phyloP scores from a whole-genome alignment of 2,329 filamentous ascomycete species.

The Biscogniauxia marginata region DNA sequence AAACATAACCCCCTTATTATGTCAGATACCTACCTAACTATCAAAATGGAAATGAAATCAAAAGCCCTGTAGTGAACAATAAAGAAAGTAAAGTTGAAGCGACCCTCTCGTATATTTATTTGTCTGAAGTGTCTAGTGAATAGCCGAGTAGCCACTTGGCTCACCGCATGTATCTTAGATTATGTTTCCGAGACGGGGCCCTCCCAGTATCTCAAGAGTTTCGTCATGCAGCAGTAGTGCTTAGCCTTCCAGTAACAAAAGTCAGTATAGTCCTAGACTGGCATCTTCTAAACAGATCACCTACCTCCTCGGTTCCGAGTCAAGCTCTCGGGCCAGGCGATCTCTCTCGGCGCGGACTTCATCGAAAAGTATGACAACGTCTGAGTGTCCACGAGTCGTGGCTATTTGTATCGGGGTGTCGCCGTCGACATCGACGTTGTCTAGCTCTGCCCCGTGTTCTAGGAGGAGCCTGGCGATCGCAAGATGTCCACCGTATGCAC shows the following conservation, averaged over 20 bases:
- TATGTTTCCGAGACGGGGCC: neutral
- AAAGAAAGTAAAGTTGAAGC: neutral
- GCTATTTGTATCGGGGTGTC: conserved; percentile 28
- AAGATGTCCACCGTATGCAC: conserved; percentile 25
- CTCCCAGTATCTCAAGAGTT: no score
- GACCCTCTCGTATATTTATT: neutral
- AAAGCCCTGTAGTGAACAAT: no score
- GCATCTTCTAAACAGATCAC: neutral
- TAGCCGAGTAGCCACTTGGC: neutral
- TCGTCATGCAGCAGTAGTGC: no score
- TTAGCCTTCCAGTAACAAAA: neutral
- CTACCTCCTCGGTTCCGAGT: conserved; percentile 11
- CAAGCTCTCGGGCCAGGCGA: conserved; percentile 15
- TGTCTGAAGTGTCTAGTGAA: neutral
- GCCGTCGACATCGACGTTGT: conserved; percentile 26
- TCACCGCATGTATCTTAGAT: neutral
- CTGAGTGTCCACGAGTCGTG: conserved; percentile 25
- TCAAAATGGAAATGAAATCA: neutral
- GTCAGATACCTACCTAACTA: neutral
- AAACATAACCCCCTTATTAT: neutral
- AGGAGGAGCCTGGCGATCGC: conserved; percentile 25
- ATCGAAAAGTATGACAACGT: conserved; percentile 27
- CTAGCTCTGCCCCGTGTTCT: conserved; percentile 26
- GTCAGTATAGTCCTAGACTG: neutral
- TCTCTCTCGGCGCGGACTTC: conserved; percentile 20